Percentiles rank a stretch among this genome's conserved stretches.
Conservation (phyloP, 306 rosid genomes). For the Medicago arabica region DNA sequence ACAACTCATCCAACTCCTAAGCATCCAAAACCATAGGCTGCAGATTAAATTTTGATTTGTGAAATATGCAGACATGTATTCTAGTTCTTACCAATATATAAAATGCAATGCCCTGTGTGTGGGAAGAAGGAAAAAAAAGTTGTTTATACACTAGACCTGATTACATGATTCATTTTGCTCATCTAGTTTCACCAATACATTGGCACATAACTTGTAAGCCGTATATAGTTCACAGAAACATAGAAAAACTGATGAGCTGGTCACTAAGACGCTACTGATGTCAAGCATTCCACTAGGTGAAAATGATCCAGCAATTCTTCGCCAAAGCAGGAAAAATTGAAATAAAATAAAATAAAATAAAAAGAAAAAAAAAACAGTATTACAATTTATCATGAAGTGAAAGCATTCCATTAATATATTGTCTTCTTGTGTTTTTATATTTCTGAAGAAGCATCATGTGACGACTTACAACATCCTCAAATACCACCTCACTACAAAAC, state of each 20-base stretch:
- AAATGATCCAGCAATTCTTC: conserved; percentile 35
- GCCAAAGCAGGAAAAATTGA: conserved; percentile 3
- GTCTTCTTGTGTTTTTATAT: conserved; percentile 69
- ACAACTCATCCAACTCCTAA: conserved; percentile 93
- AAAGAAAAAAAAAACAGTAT: conserved; percentile 6
- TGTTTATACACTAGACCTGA: conserved; percentile 11
- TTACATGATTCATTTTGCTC: conserved; percentile 33
- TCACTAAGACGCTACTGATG: conserved; percentile 8
- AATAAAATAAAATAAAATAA: conserved; percentile 13
- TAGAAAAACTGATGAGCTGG: conserved; percentile 30
- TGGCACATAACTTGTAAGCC: conserved; percentile 20
- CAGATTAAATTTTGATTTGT: conserved; percentile 36
- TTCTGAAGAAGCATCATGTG: conserved; percentile 64
- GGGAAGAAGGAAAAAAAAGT: conserved; percentile 16
- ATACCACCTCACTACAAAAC: conserved; percentile 65
- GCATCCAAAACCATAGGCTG: conserved; percentile 71
- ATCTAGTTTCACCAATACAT: conserved; percentile 22
- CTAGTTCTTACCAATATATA: conserved; percentile 42
- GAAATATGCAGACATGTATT: conserved; percentile 47
- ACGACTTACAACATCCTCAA: conserved; percentile 61
- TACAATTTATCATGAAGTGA: conserved; percentile 67
- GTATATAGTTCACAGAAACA: conserved; percentile 30
- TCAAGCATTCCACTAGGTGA: conserved; percentile 28
- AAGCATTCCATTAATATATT: conserved; percentile 76
- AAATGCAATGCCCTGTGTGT: conserved; percentile 36